phyloP scores from a whole-genome alignment of 2,329 filamentous ascomycete species.

The Fusarium xyrophilum region DNA sequence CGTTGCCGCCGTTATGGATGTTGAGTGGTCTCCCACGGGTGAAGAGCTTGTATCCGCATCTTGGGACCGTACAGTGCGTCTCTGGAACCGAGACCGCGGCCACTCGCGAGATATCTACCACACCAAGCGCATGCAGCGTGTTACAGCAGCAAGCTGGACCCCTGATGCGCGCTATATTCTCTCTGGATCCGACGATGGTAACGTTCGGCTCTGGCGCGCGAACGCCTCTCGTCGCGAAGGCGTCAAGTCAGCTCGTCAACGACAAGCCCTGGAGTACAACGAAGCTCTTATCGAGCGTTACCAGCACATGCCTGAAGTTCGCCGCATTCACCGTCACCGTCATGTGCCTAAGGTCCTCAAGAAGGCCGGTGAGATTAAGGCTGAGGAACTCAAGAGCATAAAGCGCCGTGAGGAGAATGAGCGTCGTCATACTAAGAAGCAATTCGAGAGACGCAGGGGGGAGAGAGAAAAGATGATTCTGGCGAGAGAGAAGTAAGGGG shows the following conservation, averaged over 20 bases:
- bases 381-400: constrained; percentile 83
- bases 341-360: constrained; percentile 93
- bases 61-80: constrained; percentile 82
- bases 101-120: constrained; percentile 94
- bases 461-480: constrained; percentile 95
- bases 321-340: constrained; percentile 86
- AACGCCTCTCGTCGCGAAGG: constrained; percentile 84
- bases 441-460: constrained; percentile 72
- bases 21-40: constrained; percentile 93
- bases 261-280: constrained; percentile 92
- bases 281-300: constrained; percentile 82
- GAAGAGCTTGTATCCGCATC: constrained; percentile 91
- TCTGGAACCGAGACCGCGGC: constrained; percentile 82
- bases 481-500: constrained; percentile 62
- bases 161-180: constrained; percentile 90
- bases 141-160: constrained; percentile 84
- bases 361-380: constrained; percentile 96
- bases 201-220: constrained; percentile 84
- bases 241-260: constrained; percentile 82
- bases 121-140: constrained; percentile 96
- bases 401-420: constrained; percentile 95
- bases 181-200: constrained; percentile 92
- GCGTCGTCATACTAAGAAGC: constrained; percentile 87
- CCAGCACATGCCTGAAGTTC: constrained; percentile 95
- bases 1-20: constrained; percentile 91